Base-by-base conservation (phyloP, 139 green algal genomes). In the Limnomonas spitsbergensis region DNA sequence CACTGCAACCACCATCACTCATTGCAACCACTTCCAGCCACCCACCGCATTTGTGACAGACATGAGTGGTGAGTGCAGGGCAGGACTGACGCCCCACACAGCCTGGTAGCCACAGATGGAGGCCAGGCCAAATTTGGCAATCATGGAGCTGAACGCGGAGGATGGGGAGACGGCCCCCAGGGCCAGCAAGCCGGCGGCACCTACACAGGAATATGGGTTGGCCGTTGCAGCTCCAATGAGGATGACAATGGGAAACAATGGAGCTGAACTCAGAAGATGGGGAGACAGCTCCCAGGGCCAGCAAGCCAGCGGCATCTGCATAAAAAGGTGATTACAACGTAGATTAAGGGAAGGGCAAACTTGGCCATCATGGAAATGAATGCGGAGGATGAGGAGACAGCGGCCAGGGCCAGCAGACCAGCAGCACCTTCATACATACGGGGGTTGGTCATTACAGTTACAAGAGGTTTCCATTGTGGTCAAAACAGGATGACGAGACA, bases 41-140 rank as follows among this genome's bases (percentile, higher is more conserved):
- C n/a, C n/a, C 69, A 97, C 94, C 69, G 93, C 93, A 81, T 97
- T 97, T 47, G 93, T 97, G 26, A 97, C 93, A 26, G 80, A 90
- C 93, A 97, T 97, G 37, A 97, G 86, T 2, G 93, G 93, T 29
- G 89, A 93, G 88, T 97, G 93, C 75, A 97, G 83, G 14, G 93
- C 92, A 14, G 91, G 91, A 6, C 84, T 87, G 3, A 96, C 93
- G 31, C 78, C 75, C 56, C 82, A 82, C 42, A 77, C 68, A 32
- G 68, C 69, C 53, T 82, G 68, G 47, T 77, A 82, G 42, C 77
- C 92, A 69, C 86, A 94, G 72, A 94, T 90, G 53, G 77, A 87
- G 29, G 91, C 88, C 71, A 96, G 86, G 24, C 88, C 91, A 82
- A 94, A 95, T 75, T 94, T 95, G 56, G 90, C 92, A 7, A 72